Base-by-base conservation (phyloP, 1,284 basidiomycete species). In the Leccinum ponderosum region DNA sequence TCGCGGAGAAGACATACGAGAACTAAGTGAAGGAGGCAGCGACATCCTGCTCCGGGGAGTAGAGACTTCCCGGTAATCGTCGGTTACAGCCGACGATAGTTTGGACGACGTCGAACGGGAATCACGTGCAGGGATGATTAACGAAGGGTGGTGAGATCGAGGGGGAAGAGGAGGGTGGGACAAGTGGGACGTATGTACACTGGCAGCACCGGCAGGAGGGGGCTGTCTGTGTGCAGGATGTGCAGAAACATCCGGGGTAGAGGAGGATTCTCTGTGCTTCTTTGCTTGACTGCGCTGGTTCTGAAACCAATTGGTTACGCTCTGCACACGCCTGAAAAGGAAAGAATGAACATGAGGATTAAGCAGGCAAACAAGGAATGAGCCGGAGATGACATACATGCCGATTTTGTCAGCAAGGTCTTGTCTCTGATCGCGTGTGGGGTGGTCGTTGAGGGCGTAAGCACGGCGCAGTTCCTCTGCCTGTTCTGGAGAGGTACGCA, bases 241-340 rank as follows among this genome's bases (percentile, higher is more conserved):
- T 14, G 53, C 50, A 53, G 68, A 58, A 1, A 62, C 60, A 56
- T 70, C 66, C 3, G 69, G 65, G 22, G 63, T 69, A 22, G 78
- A 78, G 33, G 69, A 60, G 6, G 62, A 65, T 64, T 88, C 86
- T 65, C 78, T 81, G 65, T 82, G 83, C 75, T 86, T 89, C 66
- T 72, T 89, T 47, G 86, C 84, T 67, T 87, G 81, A 71, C 86
- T 89, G 68, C 87, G 87, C 72, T 91, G 89, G 69, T 91, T 90
- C 79, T 91, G 89, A 74, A 92, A 91, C 90, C 90, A 91, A 71
- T 91, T 91, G 2, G 87, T 90, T 62, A 92, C 85, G 62, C 85
- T 89, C 75, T 89, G 85, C 75, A 88, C 83, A 65, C 83, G 86
- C 88, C 89, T 91, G 67, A 55, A 37, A 62, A 61, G 60, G 57